Percentiles rank a stretch among this genome's conserved stretches.
These are phyloP conservation scores for Cystobasidium tubakii DNA, from an alignment of 768 basidiomycete species.

Conservation along the genomic window DNA sequence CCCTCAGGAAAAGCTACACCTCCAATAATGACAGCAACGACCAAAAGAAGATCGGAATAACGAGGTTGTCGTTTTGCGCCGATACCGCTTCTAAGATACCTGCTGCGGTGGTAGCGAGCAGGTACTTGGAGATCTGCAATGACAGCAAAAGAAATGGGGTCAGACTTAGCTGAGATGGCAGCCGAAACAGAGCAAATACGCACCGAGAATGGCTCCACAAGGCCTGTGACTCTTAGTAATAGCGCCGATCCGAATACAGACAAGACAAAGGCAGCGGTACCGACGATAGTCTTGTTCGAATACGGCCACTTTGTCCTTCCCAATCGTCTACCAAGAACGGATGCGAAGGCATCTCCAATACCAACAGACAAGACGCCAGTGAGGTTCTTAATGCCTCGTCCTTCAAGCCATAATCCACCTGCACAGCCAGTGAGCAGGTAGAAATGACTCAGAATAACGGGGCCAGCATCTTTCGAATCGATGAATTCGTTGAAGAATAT, in stretches of 20 bases:
- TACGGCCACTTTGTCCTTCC: constrained; percentile 80
- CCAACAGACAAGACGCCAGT: constrained; percentile 85
- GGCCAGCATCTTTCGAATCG: constrained; percentile 88
- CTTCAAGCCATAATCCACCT: constrained; percentile 88
- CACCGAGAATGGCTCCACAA: constrained; percentile 72
- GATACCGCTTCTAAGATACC: constrained; percentile 81
- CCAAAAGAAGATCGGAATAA: constrained; percentile 94
- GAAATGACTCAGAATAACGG: constrained; percentile 94
- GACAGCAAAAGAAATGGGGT: constrained; percentile 1
- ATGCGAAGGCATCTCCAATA: constrained; percentile 89
- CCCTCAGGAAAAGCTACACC: constrained; percentile 45
- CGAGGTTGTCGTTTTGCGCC: constrained; percentile 95
- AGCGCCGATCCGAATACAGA: constrained; percentile 68
- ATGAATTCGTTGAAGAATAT: constrained; percentile 96
- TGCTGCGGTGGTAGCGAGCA: constrained; percentile 59
- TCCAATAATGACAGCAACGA: constrained; percentile 66
- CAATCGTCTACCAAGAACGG: constrained; percentile 78
- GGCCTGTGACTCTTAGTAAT: constrained; percentile 64
- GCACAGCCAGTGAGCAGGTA: constrained; percentile 94
- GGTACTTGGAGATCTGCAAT: constrained; percentile 68
- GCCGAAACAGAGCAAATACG: constrained; percentile 45
- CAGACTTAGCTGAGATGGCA: too few species aligned
- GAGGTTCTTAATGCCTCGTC: constrained; percentile 64
- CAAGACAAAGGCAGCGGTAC: constrained; percentile 70
- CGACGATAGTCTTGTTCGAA: constrained; percentile 83